Evolutionary conservation across 257 asterid species (phyloP).

Genomic region (Echium plantagineum): DNA sequence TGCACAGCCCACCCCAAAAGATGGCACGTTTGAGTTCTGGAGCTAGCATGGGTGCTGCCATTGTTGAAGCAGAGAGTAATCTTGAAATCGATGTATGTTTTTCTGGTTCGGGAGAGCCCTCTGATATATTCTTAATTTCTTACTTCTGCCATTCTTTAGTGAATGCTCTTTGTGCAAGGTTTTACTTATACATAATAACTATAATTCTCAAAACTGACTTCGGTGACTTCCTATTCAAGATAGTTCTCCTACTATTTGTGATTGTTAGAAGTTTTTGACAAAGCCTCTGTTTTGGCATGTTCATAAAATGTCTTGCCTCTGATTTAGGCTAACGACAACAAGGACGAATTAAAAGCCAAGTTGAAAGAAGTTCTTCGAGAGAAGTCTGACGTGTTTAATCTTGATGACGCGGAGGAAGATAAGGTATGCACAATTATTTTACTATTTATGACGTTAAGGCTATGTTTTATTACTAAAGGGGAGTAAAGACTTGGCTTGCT

Average conservation of each 20-base stretch:
- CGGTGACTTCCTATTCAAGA: neutral
- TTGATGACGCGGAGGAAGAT: conserved; percentile 72
- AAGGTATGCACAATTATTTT: conserved; percentile 35
- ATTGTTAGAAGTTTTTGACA: neutral
- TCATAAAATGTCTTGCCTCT: conserved; percentile 6
- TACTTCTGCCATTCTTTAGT: too few relatives aligned
- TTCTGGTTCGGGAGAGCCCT: conserved; percentile 29
- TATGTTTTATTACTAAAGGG: conserved; percentile 4
- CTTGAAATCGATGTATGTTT: conserved; percentile 71
- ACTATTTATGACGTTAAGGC: conserved; percentile 4
- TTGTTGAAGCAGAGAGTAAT: conserved; percentile 80
- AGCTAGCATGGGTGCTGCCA: conserved; percentile 83
- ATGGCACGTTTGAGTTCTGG: conserved; percentile 51
- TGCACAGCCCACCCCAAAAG: conserved; percentile 38
- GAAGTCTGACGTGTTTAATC: conserved; percentile 65
- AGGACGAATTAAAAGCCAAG: conserved; percentile 69
- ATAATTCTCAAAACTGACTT: too few relatives aligned
- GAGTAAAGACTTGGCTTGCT: too few relatives aligned
- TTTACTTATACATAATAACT: too few relatives aligned
- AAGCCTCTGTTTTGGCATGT: neutral
- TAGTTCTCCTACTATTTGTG: neutral
- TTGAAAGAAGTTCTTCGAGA: conserved; percentile 72
- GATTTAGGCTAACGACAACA: conserved; percentile 49
- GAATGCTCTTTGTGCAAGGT: too few relatives aligned
- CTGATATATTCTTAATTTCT: conserved; percentile 8